Evolutionary conservation across 1,284 basidiomycete species (phyloP), one percentile per base, ranked within the genome.

Genomic region (Tylopilus orsonianus): DNA sequence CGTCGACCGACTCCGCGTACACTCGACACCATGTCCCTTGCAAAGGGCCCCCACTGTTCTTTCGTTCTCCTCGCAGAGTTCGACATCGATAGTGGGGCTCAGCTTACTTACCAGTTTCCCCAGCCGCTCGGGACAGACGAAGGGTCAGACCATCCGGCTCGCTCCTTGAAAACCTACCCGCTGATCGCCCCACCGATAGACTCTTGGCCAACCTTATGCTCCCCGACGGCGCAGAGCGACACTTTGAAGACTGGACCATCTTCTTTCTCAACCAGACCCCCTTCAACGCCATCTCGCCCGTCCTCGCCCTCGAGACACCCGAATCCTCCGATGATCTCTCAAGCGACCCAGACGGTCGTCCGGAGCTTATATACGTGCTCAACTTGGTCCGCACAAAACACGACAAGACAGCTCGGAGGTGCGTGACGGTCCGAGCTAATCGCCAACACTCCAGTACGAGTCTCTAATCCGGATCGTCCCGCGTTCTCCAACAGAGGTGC

Each of bases 181-280:
- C 51, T 59, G 32, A 57, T 27, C n/a, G 14, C 20, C 38, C 38
- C 13, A 1, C 14, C 47, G n/a, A 36, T 59, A 97, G 94, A 55
- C 81, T 93, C 20, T 78, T 99, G 4, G 97, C 96, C 2, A 96
- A 97, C 71, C 81, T 97, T 54, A 99, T 99, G 96, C 78, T 99
- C 14, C 96, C 96, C 1, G 96, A 99, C 67, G 97, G 97, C 12
- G 94, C 94, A 12, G 97, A 99, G 68, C 83, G 89, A 42, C 87
- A 96, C 54, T 74, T 87, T 14, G 93, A 97, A 67, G 96, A 99
- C 68, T 99, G 95, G 96, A 99, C 96, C 4, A 85, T 97, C 47
- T 98, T 99, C 77, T 97, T 97, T 67, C 81, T 98, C 42, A 97
- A 97, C 64, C 94, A 97, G 71, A 92, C 90, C 0, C 77, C 84